These are phyloP conservation scores for Penicillium sumatraense DNA, from an alignment of 2,329 filamentous ascomycete genomes.

Conservation along the genomic window DNA sequence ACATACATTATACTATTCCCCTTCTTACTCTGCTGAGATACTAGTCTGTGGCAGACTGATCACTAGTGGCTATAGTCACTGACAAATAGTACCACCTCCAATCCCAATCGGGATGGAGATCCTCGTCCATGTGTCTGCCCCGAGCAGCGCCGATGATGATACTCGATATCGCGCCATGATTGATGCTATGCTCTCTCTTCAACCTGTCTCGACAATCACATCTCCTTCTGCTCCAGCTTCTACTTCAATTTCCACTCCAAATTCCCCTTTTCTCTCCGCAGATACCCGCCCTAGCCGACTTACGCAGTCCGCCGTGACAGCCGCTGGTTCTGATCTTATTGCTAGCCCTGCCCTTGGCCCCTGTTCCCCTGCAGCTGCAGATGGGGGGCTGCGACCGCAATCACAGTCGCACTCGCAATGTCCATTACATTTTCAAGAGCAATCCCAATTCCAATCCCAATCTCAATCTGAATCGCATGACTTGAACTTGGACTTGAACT, in stretches of 20 bases:
- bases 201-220: constrained; percentile 25
- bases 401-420: too few species aligned
- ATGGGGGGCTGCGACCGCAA: too few species aligned
- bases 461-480: too few species aligned
- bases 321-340: too few species aligned
- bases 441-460: too few species aligned
- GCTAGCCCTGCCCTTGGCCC: too few species aligned
- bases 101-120: constrained; percentile 23
- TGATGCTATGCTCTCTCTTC: constrained; percentile 40
- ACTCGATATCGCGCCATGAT: constrained; percentile 44
- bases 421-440: too few species aligned
- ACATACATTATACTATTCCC: not conserved
- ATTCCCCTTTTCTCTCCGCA: too few species aligned
- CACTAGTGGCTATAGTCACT: too few species aligned
- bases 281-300: constrained; percentile 15
- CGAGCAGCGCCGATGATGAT: constrained; percentile 43
- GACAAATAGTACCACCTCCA: too few species aligned
- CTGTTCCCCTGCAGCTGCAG: constrained; percentile 1
- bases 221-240: constrained; percentile 14
- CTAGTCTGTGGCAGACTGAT: not conserved
- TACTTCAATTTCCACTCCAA: not conserved
- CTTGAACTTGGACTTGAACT: too few species aligned
- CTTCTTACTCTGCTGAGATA: not conserved
- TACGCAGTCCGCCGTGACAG: constrained; percentile 5
- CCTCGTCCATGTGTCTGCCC: constrained; percentile 48